A percentile compares a stretch with the other conserved stretches of the same genome.
phyloP scores from a whole-genome alignment of 805 yeast genomes.

The Cyberlindnera veronae region DNA sequence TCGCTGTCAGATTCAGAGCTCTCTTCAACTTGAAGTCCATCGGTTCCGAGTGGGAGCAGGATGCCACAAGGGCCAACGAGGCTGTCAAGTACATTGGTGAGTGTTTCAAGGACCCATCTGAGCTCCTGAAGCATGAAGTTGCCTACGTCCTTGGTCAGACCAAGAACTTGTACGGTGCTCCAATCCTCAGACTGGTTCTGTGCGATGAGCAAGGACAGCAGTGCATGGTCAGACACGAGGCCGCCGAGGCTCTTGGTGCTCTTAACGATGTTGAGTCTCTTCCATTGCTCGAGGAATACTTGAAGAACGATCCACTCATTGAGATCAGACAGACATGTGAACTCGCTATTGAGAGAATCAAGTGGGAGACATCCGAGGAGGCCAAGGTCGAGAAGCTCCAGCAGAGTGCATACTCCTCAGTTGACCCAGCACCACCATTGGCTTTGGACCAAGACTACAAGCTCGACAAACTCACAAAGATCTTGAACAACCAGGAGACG shows the following conservation, averaged over 20 bases:
- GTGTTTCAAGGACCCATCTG: conserved; percentile 76
- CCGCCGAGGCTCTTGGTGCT: conserved; percentile 98
- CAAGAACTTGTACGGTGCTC: conserved; percentile 74
- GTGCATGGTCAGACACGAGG: conserved; percentile 98
- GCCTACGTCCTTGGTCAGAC: conserved; percentile 98
- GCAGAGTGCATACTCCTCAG: conserved; percentile 73
- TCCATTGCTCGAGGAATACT: conserved; percentile 59
- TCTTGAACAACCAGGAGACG: conserved; percentile 70
- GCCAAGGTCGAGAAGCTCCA: conserved; percentile 69
- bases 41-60: conserved; percentile 66
- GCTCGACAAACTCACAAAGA: conserved; percentile 59
- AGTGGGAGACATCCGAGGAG: conserved; percentile 78
- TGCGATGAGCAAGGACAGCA: conserved; percentile 62
- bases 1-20: conserved; percentile 91
- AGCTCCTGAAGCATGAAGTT: conserved; percentile 93
- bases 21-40: conserved; percentile 83
- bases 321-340: conserved; percentile 98
- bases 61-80: conserved; percentile 49
- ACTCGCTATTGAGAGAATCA: conserved; percentile 90
- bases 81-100: conserved; percentile 84
- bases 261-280: conserved; percentile 78
- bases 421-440: conserved; percentile 98
- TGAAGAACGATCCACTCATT: conserved; percentile 68
- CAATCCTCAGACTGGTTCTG: conserved; percentile 69
- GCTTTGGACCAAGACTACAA: conserved; percentile 59